Percentiles rank a stretch among this genome's conserved stretches.
phyloP scores from a whole-genome alignment of 371 early-diverging fungal species.

The Rhizopus stolonifer region DNA sequence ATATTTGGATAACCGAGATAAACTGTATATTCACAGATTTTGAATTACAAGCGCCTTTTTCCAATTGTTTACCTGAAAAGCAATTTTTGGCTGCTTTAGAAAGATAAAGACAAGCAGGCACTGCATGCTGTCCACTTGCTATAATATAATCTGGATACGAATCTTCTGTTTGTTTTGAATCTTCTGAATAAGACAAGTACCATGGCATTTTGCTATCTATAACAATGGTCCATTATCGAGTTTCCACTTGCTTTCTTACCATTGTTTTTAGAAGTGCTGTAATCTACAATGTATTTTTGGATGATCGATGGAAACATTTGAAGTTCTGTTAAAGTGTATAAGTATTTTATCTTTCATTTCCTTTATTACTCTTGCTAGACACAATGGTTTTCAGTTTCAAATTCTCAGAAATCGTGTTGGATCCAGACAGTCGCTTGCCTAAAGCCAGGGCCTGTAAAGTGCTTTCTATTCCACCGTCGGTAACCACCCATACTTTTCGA shows the following conservation, averaged over 20 bases:
- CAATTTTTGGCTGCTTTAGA: conserved; percentile 13
- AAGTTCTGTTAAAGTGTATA: conserved; percentile 4
- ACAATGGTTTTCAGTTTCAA: conserved; percentile 19
- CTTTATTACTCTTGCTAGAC: conserved; percentile 22
- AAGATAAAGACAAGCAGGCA: conserved; percentile 35
- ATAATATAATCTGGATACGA: conserved; percentile 35
- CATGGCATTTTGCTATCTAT: conserved; percentile 24
- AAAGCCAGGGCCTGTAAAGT: conserved; percentile 20
- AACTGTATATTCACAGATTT: conserved; percentile 17
- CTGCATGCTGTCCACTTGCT: conserved; percentile 32
- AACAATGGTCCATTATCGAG: not conserved
- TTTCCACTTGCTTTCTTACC: not conserved
- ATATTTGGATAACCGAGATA: conserved; percentile 44
- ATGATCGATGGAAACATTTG: conserved; percentile 24
- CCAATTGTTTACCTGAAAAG: conserved; percentile 30
- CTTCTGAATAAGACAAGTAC: conserved; percentile 26
- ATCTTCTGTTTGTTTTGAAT: conserved; percentile 1
- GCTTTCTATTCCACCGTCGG: conserved; percentile 26
- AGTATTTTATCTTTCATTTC: not conserved
- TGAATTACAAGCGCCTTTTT: not conserved
- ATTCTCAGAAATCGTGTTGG: conserved; percentile 3
- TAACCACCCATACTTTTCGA: conserved; percentile 23
- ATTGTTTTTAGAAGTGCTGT: conserved; percentile 9
- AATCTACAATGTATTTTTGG: conserved; percentile 25
- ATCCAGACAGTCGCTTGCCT: conserved; percentile 21